These are phyloP conservation scores for Trypanosoma platydactyli DNA, from an alignment of 208 protist species.

Conservation along the genomic window DNA sequence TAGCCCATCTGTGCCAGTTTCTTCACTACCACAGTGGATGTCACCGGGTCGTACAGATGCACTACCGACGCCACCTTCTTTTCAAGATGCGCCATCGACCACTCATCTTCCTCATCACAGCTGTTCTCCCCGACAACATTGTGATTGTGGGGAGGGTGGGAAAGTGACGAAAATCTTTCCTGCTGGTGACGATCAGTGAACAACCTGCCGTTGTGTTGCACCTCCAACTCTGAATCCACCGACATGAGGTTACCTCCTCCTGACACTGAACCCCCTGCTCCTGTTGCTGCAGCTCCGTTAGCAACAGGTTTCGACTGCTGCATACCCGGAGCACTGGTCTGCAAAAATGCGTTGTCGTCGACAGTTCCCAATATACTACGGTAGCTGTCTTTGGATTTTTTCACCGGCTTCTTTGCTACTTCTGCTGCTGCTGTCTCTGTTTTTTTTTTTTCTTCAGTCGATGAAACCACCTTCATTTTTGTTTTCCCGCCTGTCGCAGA, in stretches of 20 bases:
- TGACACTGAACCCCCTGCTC: background rate
- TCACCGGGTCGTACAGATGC: constrained; percentile 81
- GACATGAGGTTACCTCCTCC: background rate
- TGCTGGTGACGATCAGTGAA: constrained; percentile 5
- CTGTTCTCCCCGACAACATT: constrained; percentile 19
- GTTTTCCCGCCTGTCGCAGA: constrained; percentile 8
- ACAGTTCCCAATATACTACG: background rate
- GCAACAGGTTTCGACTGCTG: background rate
- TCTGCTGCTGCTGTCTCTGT: background rate
- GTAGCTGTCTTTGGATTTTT: background rate
- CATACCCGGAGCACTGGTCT: background rate
- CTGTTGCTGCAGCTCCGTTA: background rate
- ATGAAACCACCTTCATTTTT: constrained; percentile 9
- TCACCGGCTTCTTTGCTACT: background rate
- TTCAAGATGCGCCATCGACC: constrained; percentile 40
- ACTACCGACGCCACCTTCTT: constrained; percentile 72
- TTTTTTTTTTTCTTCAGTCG: constrained; percentile 7
- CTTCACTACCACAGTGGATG: constrained; percentile 70
- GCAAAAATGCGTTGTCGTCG: constrained; percentile 3
- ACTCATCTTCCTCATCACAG: constrained; percentile 29
- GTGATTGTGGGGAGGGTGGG: background rate
- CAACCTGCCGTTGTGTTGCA: constrained; percentile 11
- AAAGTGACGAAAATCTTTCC: background rate
- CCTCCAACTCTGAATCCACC: constrained; percentile 13
- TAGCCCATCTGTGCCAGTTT: constrained; percentile 78